A percentile compares a stretch with the other conserved stretches of the same genome.
These are phyloP conservation scores for Wickerhamiella shivajii DNA, from an alignment of 805 yeast genomes.

Conservation along the genomic window DNA sequence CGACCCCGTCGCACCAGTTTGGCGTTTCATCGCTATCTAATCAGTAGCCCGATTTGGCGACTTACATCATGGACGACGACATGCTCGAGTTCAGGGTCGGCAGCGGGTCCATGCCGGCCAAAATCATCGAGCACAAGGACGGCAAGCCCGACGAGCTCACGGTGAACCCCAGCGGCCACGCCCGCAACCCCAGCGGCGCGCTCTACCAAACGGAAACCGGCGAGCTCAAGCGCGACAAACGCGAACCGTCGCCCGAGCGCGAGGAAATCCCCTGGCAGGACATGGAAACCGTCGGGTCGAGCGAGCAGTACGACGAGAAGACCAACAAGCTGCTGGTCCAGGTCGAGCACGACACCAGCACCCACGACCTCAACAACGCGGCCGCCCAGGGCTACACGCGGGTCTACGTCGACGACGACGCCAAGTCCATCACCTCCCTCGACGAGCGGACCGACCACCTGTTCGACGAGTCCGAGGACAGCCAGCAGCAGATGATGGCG, in stretches of 20 bases:
- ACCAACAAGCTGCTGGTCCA: slow-evolving; percentile 31
- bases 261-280: slow-evolving; percentile 63
- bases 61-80: too few species aligned
- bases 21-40: too few species aligned
- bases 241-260: slow-evolving; percentile 14
- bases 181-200: slow-evolving; percentile 8
- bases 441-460: slow-evolving; percentile 44
- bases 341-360: slow-evolving; percentile 16
- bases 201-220: slow-evolving; percentile 17
- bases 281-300: slow-evolving; percentile 68
- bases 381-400: slow-evolving; percentile 71
- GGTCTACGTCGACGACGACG: slow-evolving; percentile 46
- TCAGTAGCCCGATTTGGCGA: too few species aligned
- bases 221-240: slow-evolving; percentile 12
- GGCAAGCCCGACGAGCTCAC: too few species aligned
- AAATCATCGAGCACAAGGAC: too few species aligned
- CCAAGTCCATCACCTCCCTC: slow-evolving; percentile 39
- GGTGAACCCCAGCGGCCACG: too few species aligned
- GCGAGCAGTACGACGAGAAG: slow-evolving; percentile 65
- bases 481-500: slow-evolving; percentile 55
- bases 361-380: slow-evolving; percentile 22
- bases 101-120: too few species aligned
- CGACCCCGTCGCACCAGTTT: too few species aligned
- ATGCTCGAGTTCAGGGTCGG: too few species aligned
- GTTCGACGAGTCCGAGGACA: slow-evolving; percentile 34